Conservation (phyloP, 2,329 filamentous ascomycete genomes). For the Leptographium radiaticola region DNA sequence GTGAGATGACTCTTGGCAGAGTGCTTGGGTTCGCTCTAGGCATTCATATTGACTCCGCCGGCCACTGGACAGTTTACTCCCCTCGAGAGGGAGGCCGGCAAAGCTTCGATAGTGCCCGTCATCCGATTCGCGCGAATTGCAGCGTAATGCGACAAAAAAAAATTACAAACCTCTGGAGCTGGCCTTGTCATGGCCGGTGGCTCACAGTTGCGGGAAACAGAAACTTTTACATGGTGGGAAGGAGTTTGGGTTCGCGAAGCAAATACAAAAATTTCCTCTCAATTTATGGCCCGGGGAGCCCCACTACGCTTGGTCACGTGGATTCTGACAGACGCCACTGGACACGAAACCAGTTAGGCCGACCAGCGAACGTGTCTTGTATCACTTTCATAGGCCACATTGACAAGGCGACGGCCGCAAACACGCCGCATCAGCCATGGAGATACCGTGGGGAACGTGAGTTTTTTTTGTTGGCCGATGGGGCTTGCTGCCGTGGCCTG, state of each 20-base stretch:
- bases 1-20: conserved; percentile 82
- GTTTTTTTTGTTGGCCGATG: conserved; percentile 13
- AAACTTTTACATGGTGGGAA: too few relatives aligned
- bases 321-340: neutral
- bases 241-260: neutral
- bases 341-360: neutral
- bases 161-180: neutral
- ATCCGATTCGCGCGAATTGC: too few relatives aligned
- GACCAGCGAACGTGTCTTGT: neutral
- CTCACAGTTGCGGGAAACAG: too few relatives aligned
- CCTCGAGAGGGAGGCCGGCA: conserved; percentile 42
- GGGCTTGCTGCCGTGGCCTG: neutral
- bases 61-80: conserved; percentile 33
- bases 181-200: too few relatives aligned
- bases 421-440: conserved; percentile 3
- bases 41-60: conserved; percentile 75
- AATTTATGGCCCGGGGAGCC: neutral
- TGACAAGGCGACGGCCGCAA: too few relatives aligned
- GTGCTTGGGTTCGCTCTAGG: conserved; percentile 66
- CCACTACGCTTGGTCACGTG: neutral
- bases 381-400: too few relatives aligned
- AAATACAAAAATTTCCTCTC: neutral
- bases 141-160: too few relatives aligned
- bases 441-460: conserved; percentile 36
- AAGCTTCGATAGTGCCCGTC: conserved; percentile 85